phyloP scores from a whole-genome alignment of 148 eudicot genomes.

The Gaultheria prostrata region DNA sequence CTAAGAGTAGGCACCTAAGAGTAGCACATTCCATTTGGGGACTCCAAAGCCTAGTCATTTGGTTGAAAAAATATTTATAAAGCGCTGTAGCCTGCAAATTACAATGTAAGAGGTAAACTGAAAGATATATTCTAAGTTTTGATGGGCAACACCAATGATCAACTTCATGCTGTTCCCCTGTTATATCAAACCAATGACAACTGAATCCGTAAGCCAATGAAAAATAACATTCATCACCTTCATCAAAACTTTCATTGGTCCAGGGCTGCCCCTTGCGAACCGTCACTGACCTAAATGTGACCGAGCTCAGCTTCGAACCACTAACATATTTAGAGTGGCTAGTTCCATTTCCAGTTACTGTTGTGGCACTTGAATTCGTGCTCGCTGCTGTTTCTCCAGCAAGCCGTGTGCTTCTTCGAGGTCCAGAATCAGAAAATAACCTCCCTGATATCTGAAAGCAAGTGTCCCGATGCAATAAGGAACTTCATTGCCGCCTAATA shows the following conservation, averaged over 20 bases:
- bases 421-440: conserved; percentile 84
- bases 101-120: not conserved
- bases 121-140: not conserved
- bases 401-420: conserved; percentile 86
- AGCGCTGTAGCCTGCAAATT: not conserved
- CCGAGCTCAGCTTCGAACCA: conserved; percentile 60
- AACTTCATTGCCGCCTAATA: not conserved
- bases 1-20: not conserved
- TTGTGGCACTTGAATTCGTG: conserved; percentile 41
- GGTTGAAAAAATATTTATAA: too few relatives aligned
- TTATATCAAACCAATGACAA: not conserved
- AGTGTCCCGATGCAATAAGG: not conserved
- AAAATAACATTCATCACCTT: conserved; percentile 49
- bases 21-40: not conserved
- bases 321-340: conserved; percentile 64
- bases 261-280: conserved; percentile 66
- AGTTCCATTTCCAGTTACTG: conserved; percentile 69
- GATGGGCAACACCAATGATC: not conserved
- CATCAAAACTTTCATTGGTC: conserved; percentile 65
- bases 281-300: conserved; percentile 63
- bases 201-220: not conserved
- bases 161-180: not conserved
- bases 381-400: conserved; percentile 57
- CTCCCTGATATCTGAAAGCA: conserved; percentile 81
- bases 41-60: not conserved